Conservation (phyloP, 2,329 filamentous ascomycete species). For the Zymoseptoria passerinii region DNA sequence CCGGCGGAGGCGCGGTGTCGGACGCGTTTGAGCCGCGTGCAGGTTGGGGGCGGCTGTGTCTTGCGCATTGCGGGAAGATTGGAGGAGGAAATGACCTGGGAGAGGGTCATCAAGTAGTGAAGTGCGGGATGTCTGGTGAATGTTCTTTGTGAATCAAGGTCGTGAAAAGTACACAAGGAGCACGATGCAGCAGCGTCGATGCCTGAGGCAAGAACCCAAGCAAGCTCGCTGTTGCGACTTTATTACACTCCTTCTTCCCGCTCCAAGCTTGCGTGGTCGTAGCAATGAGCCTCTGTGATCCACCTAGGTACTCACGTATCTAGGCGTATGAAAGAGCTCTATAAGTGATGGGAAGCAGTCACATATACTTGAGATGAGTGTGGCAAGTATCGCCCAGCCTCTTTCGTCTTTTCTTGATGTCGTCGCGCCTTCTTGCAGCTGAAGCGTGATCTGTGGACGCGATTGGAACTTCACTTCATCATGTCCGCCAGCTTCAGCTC, state of each 20-base stretch:
- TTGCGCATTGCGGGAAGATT: background rate
- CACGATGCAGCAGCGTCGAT: background rate
- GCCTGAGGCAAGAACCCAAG: background rate
- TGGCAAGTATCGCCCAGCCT: background rate
- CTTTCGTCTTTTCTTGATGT: background rate
- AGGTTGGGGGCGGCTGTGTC: background rate
- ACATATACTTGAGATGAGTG: background rate
- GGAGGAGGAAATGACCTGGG: too few relatives aligned
- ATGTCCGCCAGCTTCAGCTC: too few relatives aligned
- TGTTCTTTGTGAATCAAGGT: background rate
- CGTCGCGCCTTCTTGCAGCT: too few relatives aligned
- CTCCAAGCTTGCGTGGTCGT: background rate
- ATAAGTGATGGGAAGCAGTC: background rate
- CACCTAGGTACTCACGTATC: too few relatives aligned
- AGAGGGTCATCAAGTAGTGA: background rate
- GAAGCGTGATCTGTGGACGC: too few relatives aligned
- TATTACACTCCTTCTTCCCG: background rate
- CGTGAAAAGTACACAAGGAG: background rate
- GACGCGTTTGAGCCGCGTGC: slow-evolving; percentile 15
- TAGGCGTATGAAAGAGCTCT: background rate
- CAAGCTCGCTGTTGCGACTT: background rate
- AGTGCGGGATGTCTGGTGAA: background rate
- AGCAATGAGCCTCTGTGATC: background rate
- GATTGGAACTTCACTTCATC: too few relatives aligned
- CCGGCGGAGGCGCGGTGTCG: slow-evolving; percentile 5